Conservation (phyloP, 2,329 filamentous ascomycete genomes). For the Venturia pyrina region DNA sequence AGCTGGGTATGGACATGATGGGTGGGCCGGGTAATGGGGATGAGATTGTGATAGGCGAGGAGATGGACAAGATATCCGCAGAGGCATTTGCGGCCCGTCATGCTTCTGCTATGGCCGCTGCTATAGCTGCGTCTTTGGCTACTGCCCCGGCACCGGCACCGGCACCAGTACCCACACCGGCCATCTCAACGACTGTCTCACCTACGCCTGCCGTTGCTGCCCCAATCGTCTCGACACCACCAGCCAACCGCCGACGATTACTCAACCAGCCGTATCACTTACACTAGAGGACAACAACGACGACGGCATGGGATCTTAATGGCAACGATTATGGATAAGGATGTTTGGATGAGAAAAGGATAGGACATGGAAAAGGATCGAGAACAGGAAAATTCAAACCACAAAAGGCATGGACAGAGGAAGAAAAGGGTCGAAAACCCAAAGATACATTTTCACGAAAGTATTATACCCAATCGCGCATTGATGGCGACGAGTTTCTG, state of each 20-base stretch:
- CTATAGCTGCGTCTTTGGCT: background rate
- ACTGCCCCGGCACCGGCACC: background rate
- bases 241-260: background rate
- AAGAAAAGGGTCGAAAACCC: background rate
- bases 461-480: background rate
- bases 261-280: background rate
- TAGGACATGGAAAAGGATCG: background rate
- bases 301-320: background rate
- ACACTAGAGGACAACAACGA: background rate
- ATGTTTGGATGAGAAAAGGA: background rate
- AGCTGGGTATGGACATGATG: background rate
- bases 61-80: background rate
- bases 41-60: background rate
- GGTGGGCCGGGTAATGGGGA: background rate
- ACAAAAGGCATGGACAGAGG: background rate
- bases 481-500: background rate
- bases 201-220: background rate
- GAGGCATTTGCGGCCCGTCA: background rate
- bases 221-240: background rate
- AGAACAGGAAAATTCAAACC: background rate
- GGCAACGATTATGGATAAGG: background rate
- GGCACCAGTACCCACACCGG: background rate
- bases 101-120: background rate
- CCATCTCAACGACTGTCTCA: background rate
- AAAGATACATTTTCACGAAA: background rate